phyloP scores from a whole-genome alignment of 2,329 filamentous ascomycete genomes.

The Pseudogymnoascus sp. region DNA sequence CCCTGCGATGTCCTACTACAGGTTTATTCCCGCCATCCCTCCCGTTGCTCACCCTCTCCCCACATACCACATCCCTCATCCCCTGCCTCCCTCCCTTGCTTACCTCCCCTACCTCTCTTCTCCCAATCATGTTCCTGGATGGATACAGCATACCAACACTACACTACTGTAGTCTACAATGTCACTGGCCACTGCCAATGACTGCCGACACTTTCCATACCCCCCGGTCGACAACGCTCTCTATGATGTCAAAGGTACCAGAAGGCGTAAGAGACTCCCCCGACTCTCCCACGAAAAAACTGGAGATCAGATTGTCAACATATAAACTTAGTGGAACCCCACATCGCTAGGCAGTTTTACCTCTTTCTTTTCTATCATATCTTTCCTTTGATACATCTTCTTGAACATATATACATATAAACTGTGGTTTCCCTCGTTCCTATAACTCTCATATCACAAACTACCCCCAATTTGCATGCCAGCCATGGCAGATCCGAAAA shows the following conservation, averaged over 20 bases:
- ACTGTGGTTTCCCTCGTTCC: not conserved
- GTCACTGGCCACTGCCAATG: not conserved
- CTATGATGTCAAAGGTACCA: conserved; percentile 5
- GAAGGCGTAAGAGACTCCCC: not conserved
- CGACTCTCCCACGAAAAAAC: not conserved
- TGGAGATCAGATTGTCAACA: not conserved
- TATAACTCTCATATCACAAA: not conserved
- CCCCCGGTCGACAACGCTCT: not conserved
- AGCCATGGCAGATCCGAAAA: not conserved
- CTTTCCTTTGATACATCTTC: not conserved
- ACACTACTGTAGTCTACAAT: not conserved
- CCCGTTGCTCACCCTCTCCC: not conserved
- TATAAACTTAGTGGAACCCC: conserved; percentile 3
- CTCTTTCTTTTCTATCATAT: not conserved
- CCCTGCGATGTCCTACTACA: not conserved
- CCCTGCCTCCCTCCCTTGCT: not conserved
- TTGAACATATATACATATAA: not conserved
- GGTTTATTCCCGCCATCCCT: not conserved
- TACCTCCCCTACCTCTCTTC: not conserved
- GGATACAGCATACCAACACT: not conserved
- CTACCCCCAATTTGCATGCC: not conserved
- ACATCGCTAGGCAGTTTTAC: not conserved
- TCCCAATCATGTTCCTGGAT: not conserved
- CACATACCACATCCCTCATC: not conserved
- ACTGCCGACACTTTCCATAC: not conserved